Evolutionary conservation across 257 asterid genomes (phyloP), one percentile per base, ranked within the genome.

Genomic region (Solanum sitiens): DNA sequence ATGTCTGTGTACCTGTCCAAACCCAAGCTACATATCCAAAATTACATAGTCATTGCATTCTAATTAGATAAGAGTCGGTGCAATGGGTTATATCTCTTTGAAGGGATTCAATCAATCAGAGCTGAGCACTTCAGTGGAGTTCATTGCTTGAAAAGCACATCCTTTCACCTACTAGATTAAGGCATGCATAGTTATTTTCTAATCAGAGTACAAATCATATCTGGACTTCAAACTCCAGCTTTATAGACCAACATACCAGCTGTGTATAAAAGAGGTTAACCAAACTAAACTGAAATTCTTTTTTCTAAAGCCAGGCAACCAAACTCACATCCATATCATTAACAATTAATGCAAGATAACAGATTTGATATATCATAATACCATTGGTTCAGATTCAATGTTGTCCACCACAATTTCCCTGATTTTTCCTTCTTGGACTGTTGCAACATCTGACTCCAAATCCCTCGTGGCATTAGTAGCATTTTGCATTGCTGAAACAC

Each of bases 401-500:
- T 88, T 91, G 91, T 92, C 96, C 92, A 91, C 84, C 89, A 89
- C 88, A 83, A 94, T 95, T 91, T 93, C 98, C 92, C 96, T 95
- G 84, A 92, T 89, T 89, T 93, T 95, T 91, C 96, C 95, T 87
- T 95, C 98, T 90, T 95, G 98, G 15, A 94, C 98, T n/a, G 92
- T 89, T 91, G 92, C 98, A 86, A 90, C 76, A 88, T 95, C 98
- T 5, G 99, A 97, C 72, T 93, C 98, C 87, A 92, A 83, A 89
- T 97, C 98, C 94, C 98, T 91, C 59, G 98, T 95, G 87, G 98
- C 93, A 90, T 94, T 94, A 86, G 98, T 95, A 83, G 92, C 90
- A 70, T 96, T 97, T 68, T 94, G 99, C 91, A 94, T 98, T 87
- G 98, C 99, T 88, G 98, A 94, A 76, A 97, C 94, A 88, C 98